A percentile compares a stretch with the other conserved stretches of the same genome.
phyloP scores from a whole-genome alignment of 2,329 filamentous ascomycete genomes.

The Colletotrichum navitas region DNA sequence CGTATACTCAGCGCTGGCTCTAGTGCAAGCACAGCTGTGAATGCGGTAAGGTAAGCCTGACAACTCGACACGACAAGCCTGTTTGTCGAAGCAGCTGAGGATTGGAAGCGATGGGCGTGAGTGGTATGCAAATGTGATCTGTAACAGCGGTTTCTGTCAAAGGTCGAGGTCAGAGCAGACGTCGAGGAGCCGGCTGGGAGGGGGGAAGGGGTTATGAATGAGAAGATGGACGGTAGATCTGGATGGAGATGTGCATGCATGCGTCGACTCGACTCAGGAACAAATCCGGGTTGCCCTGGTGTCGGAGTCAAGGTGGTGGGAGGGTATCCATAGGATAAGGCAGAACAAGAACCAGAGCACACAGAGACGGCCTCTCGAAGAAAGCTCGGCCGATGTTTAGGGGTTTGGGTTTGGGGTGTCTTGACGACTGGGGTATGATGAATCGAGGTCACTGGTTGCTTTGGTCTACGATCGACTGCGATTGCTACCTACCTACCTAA shows the following conservation, averaged over 20 bases:
- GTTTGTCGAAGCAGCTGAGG: background rate
- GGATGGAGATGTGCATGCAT: slow-evolving; percentile 27
- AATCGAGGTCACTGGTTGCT: background rate
- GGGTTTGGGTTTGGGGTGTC: background rate
- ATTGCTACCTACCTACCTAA: background rate
- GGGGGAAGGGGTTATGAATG: slow-evolving; percentile 31
- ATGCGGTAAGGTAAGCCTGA: background rate
- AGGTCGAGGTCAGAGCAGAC: slow-evolving; percentile 6
- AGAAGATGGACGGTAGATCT: slow-evolving; percentile 23
- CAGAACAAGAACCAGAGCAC: slow-evolving; percentile 7
- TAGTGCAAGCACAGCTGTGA: background rate
- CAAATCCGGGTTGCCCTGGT: slow-evolving; percentile 38
- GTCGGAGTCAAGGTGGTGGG: slow-evolving; percentile 24
- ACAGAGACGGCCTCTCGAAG: slow-evolving; percentile 13
- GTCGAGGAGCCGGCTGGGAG: background rate
- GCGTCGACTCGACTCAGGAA: slow-evolving; percentile 39
- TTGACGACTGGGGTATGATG: background rate
- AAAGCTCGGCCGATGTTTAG: slow-evolving; percentile 34
- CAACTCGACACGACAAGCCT: slow-evolving; percentile 1
- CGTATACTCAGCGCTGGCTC: background rate
- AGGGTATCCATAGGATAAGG: slow-evolving; percentile 35
- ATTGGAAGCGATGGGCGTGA: background rate
- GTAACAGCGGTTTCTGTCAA: background rate
- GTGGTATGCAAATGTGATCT: background rate
- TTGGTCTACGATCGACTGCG: background rate